Evolutionary conservation across 2,329 filamentous ascomycete species (phyloP), one percentile per base, ranked within the genome.

Genomic region (Claviceps capensis): DNA sequence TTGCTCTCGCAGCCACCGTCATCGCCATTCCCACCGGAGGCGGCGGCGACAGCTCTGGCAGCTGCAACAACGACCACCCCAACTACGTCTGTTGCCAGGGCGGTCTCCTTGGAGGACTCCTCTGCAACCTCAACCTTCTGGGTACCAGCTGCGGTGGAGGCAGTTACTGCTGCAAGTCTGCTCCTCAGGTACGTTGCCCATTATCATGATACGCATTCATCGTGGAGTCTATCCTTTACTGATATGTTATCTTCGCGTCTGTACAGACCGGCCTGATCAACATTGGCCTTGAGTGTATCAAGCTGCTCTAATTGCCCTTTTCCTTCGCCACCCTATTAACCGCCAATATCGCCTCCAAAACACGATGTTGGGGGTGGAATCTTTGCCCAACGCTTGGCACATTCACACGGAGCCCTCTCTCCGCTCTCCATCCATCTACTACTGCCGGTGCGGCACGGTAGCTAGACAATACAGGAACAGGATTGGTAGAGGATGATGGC

Each of bases 121-220:
- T 54, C 37, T 52, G 52, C 49, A 36, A n/a, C 7, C 8, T 54
- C 17, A 22, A 19, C 36, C 0, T 54, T 9, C n/a, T 49, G 3
- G 49, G 49, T 14, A 16, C 22, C 3, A 44, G 2, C 41, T 54
- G 53, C 50, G 5, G 6, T 22, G 34, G 42, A 19, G 16, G 16
- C 17, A 34, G 37, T 17, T 54, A 52, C 50, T 54, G 53, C 50
- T 54, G 53, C 53, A 17, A 47, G 36, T 26, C 46, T 37, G 36
- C 34, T 16, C 22, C 47, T 14, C 37, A 52, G 53, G 53, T 54
- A 52, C 14, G 49, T 34, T n/a, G 42, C 16, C 38, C 38, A 34
- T 34, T 34, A 11, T 11, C 30, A 34, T 34, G 9, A 34, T 34
- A 8, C 3, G 3, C 30, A 3, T 30, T 1, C 30, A 4, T 34